Conservation (phyloP, 345 rosid genomes). For the Eucalyptus curtisii region DNA sequence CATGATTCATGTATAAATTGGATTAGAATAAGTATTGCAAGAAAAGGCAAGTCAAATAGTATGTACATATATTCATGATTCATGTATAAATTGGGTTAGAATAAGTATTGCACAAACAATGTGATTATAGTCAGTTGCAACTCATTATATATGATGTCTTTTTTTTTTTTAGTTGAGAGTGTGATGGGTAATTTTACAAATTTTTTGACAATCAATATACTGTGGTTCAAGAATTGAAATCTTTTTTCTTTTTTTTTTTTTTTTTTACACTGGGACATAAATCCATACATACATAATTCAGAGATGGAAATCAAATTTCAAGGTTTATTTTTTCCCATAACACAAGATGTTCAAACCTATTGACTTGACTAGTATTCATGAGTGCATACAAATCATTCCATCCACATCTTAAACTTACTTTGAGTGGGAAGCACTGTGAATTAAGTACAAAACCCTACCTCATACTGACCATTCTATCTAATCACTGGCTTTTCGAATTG, state of each 20-base stretch:
- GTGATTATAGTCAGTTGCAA: background rate
- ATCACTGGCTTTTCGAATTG: background rate
- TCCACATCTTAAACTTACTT: background rate
- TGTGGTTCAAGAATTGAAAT: background rate
- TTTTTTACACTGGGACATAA: fast-evolving
- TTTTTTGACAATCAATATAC: too few relatives aligned
- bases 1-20: background rate
- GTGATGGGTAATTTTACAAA: background rate
- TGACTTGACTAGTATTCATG: background rate
- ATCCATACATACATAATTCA: background rate
- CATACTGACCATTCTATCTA: background rate
- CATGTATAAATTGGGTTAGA: background rate
- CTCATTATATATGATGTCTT: background rate
- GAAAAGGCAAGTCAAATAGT: background rate
- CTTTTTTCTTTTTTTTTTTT: fast-evolving
- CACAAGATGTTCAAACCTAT: background rate
- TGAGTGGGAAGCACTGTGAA: background rate
- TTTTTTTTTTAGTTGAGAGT: background rate
- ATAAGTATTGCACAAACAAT: fast-evolving
- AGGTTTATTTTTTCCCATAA: background rate
- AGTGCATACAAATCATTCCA: background rate
- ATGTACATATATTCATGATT: too few relatives aligned
- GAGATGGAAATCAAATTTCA: background rate
- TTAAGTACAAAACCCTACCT: background rate
- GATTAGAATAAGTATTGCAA: too few relatives aligned